Evolutionary conservation across 768 basidiomycete species (phyloP), one percentile per base, ranked within the genome.

Genomic region (Suillus variegatus): DNA sequence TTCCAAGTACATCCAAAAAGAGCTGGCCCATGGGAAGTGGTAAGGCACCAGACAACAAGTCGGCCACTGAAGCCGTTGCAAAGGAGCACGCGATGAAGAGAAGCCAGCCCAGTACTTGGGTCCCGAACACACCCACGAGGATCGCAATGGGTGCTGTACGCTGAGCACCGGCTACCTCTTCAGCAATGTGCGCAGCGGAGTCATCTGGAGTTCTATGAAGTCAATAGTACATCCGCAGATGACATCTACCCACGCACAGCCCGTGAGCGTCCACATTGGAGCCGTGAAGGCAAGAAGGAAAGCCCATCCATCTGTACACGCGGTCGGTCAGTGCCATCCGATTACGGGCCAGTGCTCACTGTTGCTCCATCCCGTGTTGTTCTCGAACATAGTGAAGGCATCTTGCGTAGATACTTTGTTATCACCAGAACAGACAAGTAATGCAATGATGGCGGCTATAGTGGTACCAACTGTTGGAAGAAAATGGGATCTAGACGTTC

Each of bases 241-340:
- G 18, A 46, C 12, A 44, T 40, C 63, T 41, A 43, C 47, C 6
- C 32, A 75, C 88, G 69, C 63, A 90, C 90, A 92, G 66, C 90
- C 90, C 2, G 90, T 91, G 63, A 92, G 75, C 4, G 89, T 90
- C 90, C 90, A 91, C 90, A 91, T 91, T 0, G 89, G 88, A 1
- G 90, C 80, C 0, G 89, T 90, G 71, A 92, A 91, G 0, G 90
- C 82, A 54, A 91, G 73, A 67, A 91, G 79, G 73, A 91, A 91
- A 1, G 89, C 88, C 89, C 89, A 91, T 16, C 86, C 88, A 74
- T 82, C 90, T 91, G 46, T 38, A 35, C 52, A 41, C 22, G 20
- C n/a, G 22, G 56, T 72, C 8, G 43, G 65, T 18, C 63, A 28
- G 32, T 43, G 18, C 20, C 52, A 18, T 25, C 43, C 8, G 14